Evolutionary conservation across 805 yeast species (phyloP).

Genomic region (Sugiyamaella valdiviana): DNA sequence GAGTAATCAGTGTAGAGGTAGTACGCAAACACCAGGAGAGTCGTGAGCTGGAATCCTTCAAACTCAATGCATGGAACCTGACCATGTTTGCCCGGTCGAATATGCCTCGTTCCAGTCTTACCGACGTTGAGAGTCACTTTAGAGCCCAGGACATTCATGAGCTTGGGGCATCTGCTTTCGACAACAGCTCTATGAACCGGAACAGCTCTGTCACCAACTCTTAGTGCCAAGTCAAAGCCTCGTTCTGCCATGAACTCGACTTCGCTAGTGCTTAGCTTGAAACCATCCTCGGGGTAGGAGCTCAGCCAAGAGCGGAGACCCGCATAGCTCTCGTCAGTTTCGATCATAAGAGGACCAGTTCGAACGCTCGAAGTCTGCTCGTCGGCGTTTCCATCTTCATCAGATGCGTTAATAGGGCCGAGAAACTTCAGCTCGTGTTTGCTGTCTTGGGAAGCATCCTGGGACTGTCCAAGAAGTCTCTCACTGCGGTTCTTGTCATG

Average conservation of each 20-base stretch:
- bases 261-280: constrained; percentile 2
- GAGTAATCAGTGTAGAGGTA: constrained; percentile 27
- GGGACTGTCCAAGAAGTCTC: background rate
- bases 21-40: constrained; percentile 23
- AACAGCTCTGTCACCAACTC: constrained; percentile 20
- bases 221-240: constrained; percentile 14
- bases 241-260: constrained; percentile 2
- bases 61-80: constrained; percentile 5
- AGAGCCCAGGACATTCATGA: background rate
- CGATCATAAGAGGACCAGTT: background rate
- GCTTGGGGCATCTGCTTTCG: constrained; percentile 6
- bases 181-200: constrained; percentile 17
- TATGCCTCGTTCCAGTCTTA: background rate
- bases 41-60: constrained; percentile 18
- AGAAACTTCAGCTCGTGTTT: background rate
- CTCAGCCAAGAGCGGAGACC: constrained; percentile 8
- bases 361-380: background rate
- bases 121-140: background rate
- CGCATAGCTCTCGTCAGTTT: constrained; percentile 4
- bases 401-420: background rate
- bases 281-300: constrained; percentile 8
- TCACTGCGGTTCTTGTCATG: constrained; percentile 7
- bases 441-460: background rate
- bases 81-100: background rate
- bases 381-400: background rate